Base-by-base conservation (phyloP, 2,329 filamentous ascomycete species). In the Thermothelomyces thermophilus region DNA sequence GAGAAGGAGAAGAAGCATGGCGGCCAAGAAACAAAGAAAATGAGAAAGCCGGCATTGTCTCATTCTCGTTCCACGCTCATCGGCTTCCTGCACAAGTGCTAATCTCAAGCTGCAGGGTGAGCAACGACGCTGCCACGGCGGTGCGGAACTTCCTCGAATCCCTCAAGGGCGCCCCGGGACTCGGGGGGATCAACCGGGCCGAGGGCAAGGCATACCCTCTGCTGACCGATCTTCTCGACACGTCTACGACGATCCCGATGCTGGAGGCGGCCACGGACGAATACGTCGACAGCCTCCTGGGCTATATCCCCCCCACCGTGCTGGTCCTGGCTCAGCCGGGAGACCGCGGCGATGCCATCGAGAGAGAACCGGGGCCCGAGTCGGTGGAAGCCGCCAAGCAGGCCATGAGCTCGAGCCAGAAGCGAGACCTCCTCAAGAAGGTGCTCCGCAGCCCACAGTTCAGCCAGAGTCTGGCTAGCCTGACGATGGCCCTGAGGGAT, bases 361-460 rank as follows among this genome's bases (percentile, higher is more conserved):
- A 78, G 46, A 74, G 76, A 24, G 87, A 94, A 55, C 83, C 86
- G 1, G 80, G 80, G 37, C 72, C 81, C 0, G 84, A 82, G 48
- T 79, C 82, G 2, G 77, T 84, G n/a, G 75, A 84, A 59, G 83
- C 84, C 34, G 88, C 87, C 24, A 82, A 88, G 56, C 77, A 84
- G 53, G 83, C 86, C 6, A 76, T 96, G 61, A 84, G 79, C 47
- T 66, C 84, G 7, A 76, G 76, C 2, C 84, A 93, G 64, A 97
- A 97, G 74, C 88, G 86, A 62, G 74, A 77, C 19, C 78, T 97
- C 11, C 69, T 98, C 37, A 84, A 83, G 65, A 85, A 84, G 63
- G 90, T 97, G 7, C 71, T 97, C 13, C 81, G 87, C 56, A 94
- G 87, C 57, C 91, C 93, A 16, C 93, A 98, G 64, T 90, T 98